A percentile compares a stretch with the other conserved stretches of the same genome.
Evolutionary conservation across 2,329 filamentous ascomycete genomes (phyloP).

Genomic region (Claviceps pazoutovae): DNA sequence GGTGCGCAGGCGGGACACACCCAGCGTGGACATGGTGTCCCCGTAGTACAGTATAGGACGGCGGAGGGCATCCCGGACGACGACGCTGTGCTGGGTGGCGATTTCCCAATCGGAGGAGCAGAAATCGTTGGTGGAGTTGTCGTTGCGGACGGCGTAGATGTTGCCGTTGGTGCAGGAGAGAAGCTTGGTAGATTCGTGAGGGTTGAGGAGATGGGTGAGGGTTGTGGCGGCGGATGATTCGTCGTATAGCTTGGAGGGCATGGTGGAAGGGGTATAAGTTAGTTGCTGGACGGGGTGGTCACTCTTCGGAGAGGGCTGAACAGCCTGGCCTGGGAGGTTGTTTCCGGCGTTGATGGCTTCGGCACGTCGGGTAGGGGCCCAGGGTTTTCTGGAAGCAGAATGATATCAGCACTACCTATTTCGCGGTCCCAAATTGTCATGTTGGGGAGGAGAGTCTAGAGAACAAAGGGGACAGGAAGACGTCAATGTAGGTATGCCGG

Average conservation of each 20-base stretch:
- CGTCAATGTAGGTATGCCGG: too few species aligned
- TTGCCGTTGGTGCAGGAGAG: constrained; percentile 21
- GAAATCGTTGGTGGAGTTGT: constrained; percentile 8
- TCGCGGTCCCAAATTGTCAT: too few species aligned
- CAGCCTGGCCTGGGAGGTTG: too few species aligned
- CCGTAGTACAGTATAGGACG: constrained; percentile 21
- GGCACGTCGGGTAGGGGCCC: too few species aligned
- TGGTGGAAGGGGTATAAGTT: neutral
- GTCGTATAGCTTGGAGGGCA: constrained; percentile 9
- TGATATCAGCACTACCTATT: too few species aligned
- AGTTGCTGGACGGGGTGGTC: too few species aligned
- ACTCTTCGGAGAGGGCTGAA: too few species aligned
- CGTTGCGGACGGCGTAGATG: constrained; percentile 15
- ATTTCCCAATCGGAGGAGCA: constrained; percentile 14
- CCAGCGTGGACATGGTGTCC: constrained; percentile 17
- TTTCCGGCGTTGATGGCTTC: too few species aligned
- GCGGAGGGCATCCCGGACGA: constrained; percentile 12
- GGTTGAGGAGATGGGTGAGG: constrained; percentile 11
- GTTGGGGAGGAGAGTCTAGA: too few species aligned
- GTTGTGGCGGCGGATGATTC: constrained; percentile 9
- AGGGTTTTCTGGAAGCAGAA: too few species aligned
- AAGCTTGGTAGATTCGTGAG: constrained; percentile 10
- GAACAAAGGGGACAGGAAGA: too few species aligned
- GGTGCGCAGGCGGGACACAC: constrained; percentile 18
- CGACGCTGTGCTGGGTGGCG: constrained; percentile 5